Conservation (phyloP, 2,329 filamentous ascomycete genomes). For the Pezicula neosporulosa region DNA sequence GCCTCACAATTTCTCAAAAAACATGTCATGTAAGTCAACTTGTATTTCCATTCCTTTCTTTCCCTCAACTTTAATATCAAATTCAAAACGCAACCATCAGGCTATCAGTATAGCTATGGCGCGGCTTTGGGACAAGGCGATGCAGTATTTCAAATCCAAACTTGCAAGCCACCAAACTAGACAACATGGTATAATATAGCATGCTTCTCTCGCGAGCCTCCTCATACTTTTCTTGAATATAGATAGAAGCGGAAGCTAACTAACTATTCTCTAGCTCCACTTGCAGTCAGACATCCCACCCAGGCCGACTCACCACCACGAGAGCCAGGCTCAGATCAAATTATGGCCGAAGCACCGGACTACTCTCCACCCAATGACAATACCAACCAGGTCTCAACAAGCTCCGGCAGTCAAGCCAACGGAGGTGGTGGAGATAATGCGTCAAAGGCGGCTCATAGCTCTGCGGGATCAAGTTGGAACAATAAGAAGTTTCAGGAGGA, state of each 20-base stretch:
- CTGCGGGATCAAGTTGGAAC: conserved; percentile 48
- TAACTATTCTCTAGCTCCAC: neutral
- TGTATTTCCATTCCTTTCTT: neutral
- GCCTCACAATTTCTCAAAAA: conserved; percentile 4
- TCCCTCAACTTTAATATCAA: neutral
- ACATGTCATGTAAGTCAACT: conserved; percentile 18
- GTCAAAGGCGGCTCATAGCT: conserved; percentile 24
- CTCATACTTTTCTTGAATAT: too few species aligned
- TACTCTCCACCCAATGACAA: conserved; percentile 4
- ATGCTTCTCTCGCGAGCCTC: too few species aligned
- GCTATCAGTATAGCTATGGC: too few species aligned
- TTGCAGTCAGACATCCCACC: neutral
- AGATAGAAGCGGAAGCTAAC: neutral
- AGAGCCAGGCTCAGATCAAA: conserved; percentile 6
- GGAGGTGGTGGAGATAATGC: conserved; percentile 2
- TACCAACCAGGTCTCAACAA: neutral
- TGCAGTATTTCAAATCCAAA: too few species aligned
- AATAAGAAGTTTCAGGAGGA: conserved; percentile 56
- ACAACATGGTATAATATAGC: too few species aligned
- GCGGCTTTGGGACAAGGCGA: too few species aligned
- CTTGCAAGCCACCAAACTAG: too few species aligned
- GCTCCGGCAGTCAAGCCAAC: neutral
- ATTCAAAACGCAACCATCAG: conserved; percentile 1
- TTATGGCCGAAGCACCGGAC: conserved; percentile 24
- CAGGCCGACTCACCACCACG: neutral